phyloP scores from a whole-genome alignment of 2,329 filamentous ascomycete species.

The Stagonosporopsis rhizophila region DNA sequence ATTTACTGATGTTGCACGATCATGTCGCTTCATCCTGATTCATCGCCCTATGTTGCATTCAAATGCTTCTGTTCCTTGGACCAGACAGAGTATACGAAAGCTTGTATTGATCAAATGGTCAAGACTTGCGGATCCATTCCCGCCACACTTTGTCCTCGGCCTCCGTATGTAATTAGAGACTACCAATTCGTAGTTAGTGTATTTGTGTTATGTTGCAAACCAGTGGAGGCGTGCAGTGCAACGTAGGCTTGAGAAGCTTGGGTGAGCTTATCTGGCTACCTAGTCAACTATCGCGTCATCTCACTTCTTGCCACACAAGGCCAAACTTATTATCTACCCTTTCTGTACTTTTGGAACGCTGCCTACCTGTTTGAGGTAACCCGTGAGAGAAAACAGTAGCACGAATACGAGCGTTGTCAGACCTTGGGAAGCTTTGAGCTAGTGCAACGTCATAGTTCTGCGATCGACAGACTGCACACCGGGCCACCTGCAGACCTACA shows the following conservation, averaged over 20 bases:
- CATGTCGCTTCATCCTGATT: not conserved
- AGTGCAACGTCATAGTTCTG: slow-evolving; percentile 16
- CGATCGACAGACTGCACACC: slow-evolving; percentile 13
- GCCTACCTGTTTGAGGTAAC: not conserved
- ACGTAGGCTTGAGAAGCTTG: slow-evolving; percentile 3
- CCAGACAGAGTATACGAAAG: not conserved
- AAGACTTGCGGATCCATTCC: not conserved
- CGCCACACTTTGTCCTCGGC: too few species aligned
- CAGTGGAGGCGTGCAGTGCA: not conserved
- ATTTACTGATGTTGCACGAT: not conserved
- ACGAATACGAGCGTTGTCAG: slow-evolving; percentile 14
- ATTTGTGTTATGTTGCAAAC: not conserved
- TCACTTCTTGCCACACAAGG: not conserved
- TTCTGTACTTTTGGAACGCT: not conserved
- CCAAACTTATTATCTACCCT: not conserved
- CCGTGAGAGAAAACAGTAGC: not conserved
- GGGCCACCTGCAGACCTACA: slow-evolving; percentile 11
- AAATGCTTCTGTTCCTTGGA: not conserved
- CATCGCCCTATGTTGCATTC: not conserved
- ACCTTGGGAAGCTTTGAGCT: slow-evolving; percentile 7
- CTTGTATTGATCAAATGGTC: not conserved
- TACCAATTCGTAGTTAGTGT: not conserved
- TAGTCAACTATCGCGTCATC: not conserved
- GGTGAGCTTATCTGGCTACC: not conserved
- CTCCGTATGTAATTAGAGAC: not conserved